Conservation (phyloP, 257 asterid genomes). For the Solanum ahanhuiri region DNA sequence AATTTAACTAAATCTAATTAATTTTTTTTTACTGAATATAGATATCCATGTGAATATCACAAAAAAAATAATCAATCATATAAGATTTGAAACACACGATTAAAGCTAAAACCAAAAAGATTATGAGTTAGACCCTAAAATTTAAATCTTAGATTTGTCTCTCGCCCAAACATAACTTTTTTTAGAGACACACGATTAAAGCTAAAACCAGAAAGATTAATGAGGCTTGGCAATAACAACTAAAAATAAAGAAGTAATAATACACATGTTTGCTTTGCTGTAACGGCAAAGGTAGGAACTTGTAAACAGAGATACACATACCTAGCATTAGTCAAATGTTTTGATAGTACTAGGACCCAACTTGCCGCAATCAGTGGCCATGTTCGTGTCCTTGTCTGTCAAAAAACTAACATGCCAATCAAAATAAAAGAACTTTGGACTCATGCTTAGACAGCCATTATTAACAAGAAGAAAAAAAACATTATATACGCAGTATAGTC, state of each 20-base stretch:
- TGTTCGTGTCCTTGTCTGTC: neutral
- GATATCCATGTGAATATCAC: neutral
- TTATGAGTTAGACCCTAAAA: neutral
- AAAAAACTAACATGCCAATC: neutral
- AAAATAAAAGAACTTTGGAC: neutral
- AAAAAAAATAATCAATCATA: neutral
- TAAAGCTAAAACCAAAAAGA: neutral
- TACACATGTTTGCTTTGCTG: neutral
- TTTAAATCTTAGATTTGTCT: neutral
- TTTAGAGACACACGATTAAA: neutral
- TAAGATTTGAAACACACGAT: neutral
- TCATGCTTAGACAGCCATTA: neutral
- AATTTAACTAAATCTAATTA: neutral
- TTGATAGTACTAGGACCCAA: neutral
- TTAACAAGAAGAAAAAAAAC: neutral
- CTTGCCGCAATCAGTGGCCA: slow-evolving; percentile 5
- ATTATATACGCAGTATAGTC: neutral
- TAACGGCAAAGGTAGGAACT: neutral
- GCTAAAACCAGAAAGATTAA: neutral
- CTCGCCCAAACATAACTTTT: neutral
- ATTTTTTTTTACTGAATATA: neutral
- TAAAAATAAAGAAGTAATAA: neutral
- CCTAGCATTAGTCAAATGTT: neutral
- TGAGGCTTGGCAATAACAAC: neutral
- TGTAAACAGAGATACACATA: neutral